Evolutionary conservation across 2,329 filamentous ascomycete species (phyloP).

Genomic region (Cucurbitaria berberidis): DNA sequence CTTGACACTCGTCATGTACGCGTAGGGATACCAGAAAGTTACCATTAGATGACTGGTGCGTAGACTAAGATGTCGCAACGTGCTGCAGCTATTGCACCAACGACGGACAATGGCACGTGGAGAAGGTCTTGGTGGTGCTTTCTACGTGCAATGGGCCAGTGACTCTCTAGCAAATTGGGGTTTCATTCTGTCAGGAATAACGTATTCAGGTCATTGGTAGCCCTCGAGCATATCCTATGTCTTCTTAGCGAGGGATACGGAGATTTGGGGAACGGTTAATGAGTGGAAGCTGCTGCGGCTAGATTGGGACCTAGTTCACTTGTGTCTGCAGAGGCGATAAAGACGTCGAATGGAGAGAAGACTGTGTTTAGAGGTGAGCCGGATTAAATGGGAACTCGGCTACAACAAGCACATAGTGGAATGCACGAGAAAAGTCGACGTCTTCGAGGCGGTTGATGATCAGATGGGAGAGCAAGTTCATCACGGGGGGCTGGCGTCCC

Average conservation of each 20-base stretch:
- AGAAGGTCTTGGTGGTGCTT: neutral
- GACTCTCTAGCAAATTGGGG: neutral
- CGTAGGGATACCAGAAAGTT: no score
- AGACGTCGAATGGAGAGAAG: neutral
- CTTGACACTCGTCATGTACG: neutral
- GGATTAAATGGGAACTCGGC: neutral
- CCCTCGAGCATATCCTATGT: no score
- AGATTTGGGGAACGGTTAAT: no score
- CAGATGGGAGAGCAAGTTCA: neutral
- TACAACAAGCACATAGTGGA: no score
- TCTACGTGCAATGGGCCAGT: neutral
- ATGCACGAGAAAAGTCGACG: no score
- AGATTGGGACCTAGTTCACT: no score
- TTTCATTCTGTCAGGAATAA: no score
- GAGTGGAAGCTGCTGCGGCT: no score
- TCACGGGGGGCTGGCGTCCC: conserved; percentile 16
- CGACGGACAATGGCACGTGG: neutral
- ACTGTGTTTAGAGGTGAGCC: no score
- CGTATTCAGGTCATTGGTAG: no score
- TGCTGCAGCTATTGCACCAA: neutral
- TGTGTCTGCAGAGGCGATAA: no score
- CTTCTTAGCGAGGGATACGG: no score
- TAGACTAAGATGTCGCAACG: neutral
- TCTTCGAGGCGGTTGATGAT: neutral
- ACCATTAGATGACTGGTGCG: neutral